Conservation (phyloP, 2,329 filamentous ascomycete genomes). For the Pseudogymnoascus destructans region DNA sequence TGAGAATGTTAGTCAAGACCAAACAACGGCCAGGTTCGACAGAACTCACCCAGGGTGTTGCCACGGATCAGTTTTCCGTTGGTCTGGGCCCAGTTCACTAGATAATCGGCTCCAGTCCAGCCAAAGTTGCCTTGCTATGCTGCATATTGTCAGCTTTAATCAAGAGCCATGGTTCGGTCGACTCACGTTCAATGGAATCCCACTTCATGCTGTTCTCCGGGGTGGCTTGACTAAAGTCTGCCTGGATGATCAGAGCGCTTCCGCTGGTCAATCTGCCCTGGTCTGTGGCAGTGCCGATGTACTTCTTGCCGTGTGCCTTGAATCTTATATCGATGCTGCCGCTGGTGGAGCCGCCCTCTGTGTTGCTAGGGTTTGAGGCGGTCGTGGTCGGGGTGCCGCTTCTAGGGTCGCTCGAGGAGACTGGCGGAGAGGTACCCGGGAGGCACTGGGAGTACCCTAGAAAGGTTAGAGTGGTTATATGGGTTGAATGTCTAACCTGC, state of each 20-base stretch:
- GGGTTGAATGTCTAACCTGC: neutral
- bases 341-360: slow-evolving; percentile 9
- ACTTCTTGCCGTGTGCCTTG: slow-evolving; percentile 6
- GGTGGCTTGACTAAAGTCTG: slow-evolving; percentile 51
- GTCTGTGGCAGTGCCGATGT: slow-evolving; percentile 12
- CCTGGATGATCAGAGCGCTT: slow-evolving; percentile 31
- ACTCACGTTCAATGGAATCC: slow-evolving; percentile 39
- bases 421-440: slow-evolving; percentile 9
- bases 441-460: slow-evolving; percentile 20
- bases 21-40: neutral
- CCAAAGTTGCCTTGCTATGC: slow-evolving; percentile 37
- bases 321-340: neutral
- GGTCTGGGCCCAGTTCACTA: slow-evolving; percentile 42
- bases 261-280: neutral
- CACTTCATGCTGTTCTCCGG: slow-evolving; percentile 62
- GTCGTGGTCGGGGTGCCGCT: slow-evolving; percentile 11
- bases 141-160: slow-evolving; percentile 4
- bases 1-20: neutral
- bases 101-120: slow-evolving; percentile 41
- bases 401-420: neutral
- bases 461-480: neutral
- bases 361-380: slow-evolving; percentile 8
- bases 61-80: slow-evolving; percentile 49
- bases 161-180: neutral
- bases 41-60: slow-evolving; percentile 39